Base-by-base conservation (phyloP, 768 basidiomycete species). In the Suillus discolor region DNA sequence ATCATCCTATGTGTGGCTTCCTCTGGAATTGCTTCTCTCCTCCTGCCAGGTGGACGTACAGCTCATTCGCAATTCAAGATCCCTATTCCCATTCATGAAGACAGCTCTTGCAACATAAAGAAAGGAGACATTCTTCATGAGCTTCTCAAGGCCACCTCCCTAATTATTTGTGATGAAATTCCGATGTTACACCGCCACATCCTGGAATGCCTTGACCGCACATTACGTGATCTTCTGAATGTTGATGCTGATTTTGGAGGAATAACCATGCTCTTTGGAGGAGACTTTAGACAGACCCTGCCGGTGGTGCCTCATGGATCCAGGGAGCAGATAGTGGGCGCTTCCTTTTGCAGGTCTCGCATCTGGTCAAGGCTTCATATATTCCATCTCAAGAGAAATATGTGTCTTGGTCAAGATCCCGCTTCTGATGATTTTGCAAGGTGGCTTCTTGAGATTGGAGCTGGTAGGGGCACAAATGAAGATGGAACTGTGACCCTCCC, bases 1-100 rank as follows among this genome's bases (percentile, higher is more conserved):
- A 77, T 84, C 71, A 75, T 81, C 1, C 73, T 86, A 3, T 84
- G 80, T 79, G 81, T 83, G 16, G 81, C 83, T 15, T 86, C 84
- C 1, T 84, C 83, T 44, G 83, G 84, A 0, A 81, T 86, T 62
- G 81, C 84, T 9, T 73, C 84, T 1, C 70, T 84, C 13, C 73
- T 86, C 1, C 70, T 85, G 1, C 66, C 60, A 15, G 79, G 81
- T 44, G 84, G 84, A 0, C 72, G 78, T 1, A 86, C 84, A 36
- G 75, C 81, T 1, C 81, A 86, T 65, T 84, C 82, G 0, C 69
- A 67, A 15, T 85, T 85, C 73, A 80, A 82, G 61, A 82, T 84
- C 44, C 84, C 84, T 2, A 74, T 84, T 42, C 70, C 76, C 13
- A 64, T 77, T 31, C 44, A 63, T 69, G 74, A 76, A 6, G 62